Evolutionary conservation across 768 basidiomycete species (phyloP), one percentile per base, ranked within the genome.

Genomic region (Amanita thiersii): DNA sequence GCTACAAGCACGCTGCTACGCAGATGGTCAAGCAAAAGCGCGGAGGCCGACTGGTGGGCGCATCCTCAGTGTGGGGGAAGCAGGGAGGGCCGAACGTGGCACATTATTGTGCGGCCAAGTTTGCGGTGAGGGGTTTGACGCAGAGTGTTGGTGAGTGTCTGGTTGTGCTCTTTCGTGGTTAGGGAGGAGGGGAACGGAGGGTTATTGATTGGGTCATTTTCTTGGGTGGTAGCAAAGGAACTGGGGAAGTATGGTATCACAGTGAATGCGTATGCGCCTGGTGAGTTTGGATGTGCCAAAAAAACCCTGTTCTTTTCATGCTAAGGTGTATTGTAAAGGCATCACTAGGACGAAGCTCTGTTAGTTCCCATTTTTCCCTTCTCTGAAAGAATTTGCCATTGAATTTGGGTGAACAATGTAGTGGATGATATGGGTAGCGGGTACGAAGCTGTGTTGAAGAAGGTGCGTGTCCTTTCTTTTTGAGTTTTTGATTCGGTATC

Each of bases 201-300:
- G 7, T 21, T 0, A 7, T 14, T 8, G 14, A 24, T 4, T 30
- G 7, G 4, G 10, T 34, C 23, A 18, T 40, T 6, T 34, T 36
- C n/a, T n/a, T n/a, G 5, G 8, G 7, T 17, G 5, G 12, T 29
- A 69, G 66, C 68, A 0, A 28, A 51, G 14, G 67, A 70, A 47
- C 50, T 68, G 3, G 66, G 56, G 5, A 47, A 46, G 19, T 47
- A 69, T 41, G 52, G 52, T 4, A 72, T 70, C 25, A 69, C 63
- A 1, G 66, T 68, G 12, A 71, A 72, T 26, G 60, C 64, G 1
- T 68, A 69, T 37, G 61, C 64, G 6, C 64, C 64, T 12, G 63
- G 66, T 46, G 33, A 8, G 39, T 39, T 34, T 34, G 3, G 6
- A 9, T 30, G 9, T 30, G 14, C 14, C 29, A 30, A 9, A 9